A percentile compares a stretch with the other conserved stretches of the same genome.
phyloP scores from a whole-genome alignment of 2,329 filamentous ascomycete genomes.

The Aspergillus fumigatus region DNA sequence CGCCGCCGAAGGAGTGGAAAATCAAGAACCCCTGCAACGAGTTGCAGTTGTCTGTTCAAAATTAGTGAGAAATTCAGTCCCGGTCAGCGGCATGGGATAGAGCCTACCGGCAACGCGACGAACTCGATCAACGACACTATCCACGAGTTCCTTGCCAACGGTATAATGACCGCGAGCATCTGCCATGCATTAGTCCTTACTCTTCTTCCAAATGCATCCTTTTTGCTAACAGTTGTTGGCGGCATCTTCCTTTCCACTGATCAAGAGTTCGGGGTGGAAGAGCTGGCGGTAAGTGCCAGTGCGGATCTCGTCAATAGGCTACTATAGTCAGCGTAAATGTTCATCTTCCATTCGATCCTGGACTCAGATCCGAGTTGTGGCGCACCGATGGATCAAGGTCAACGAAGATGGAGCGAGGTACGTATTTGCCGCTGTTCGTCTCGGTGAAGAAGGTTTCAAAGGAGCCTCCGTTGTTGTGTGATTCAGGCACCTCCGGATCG shows the following conservation, averaged over 20 bases:
- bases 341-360: not conserved
- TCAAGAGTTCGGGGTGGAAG: slow-evolving; percentile 62
- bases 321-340: slow-evolving; percentile 7
- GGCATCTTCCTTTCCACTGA: slow-evolving; percentile 65
- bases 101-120: slow-evolving; percentile 57
- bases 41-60: slow-evolving; percentile 55
- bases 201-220: not conserved
- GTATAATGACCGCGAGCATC: slow-evolving; percentile 66
- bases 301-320: slow-evolving; percentile 64
- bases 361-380: not conserved
- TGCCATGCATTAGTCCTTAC: slow-evolving; percentile 23
- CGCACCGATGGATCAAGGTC: slow-evolving; percentile 61
- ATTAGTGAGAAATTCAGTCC: slow-evolving; percentile 15
- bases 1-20: slow-evolving; percentile 66
- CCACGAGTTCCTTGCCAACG: slow-evolving; percentile 63
- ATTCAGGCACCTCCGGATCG: slow-evolving; percentile 51
- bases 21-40: slow-evolving; percentile 64
- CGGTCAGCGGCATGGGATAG: not conserved
- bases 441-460: slow-evolving; percentile 66
- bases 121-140: slow-evolving; percentile 60
- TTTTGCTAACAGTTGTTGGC: slow-evolving; percentile 58
- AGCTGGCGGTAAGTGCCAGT: slow-evolving; percentile 59
- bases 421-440: slow-evolving; percentile 61
- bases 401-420: slow-evolving; percentile 63
- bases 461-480: slow-evolving; percentile 51